These are phyloP conservation scores for Jaltomata sinuosa DNA, from an alignment of 257 asterid genomes.

Conservation along the genomic window DNA sequence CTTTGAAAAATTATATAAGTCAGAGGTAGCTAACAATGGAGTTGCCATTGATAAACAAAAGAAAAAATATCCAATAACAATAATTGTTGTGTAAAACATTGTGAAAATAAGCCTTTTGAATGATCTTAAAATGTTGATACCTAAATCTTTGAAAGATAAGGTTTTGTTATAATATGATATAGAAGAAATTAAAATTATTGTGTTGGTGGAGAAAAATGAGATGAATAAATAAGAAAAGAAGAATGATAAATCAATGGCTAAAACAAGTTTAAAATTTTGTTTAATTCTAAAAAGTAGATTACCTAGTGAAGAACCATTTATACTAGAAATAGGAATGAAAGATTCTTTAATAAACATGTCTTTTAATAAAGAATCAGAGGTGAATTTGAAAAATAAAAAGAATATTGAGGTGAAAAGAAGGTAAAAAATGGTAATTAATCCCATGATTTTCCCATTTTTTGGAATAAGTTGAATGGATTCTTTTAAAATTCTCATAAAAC, in stretches of 20 bases:
- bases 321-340: slow-evolving; percentile 8
- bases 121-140: slow-evolving; percentile 7
- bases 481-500: slow-evolving; percentile 14
- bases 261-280: slow-evolving; percentile 3
- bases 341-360: slow-evolving; percentile 3
- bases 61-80: slow-evolving; percentile 14
- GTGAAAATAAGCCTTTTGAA: slow-evolving; percentile 23
- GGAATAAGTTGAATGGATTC: slow-evolving; percentile 26
- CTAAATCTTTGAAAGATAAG: slow-evolving; percentile 11
- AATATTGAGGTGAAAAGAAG: slow-evolving; percentile 2
- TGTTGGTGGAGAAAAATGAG: slow-evolving; percentile 19
- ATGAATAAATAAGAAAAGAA: slow-evolving; percentile 6
- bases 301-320: slow-evolving; percentile 2
- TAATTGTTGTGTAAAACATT: slow-evolving; percentile 8
- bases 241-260: slow-evolving; percentile 12
- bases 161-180: slow-evolving; percentile 13
- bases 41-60: not conserved
- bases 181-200: slow-evolving; percentile 27
- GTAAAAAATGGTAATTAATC: slow-evolving; percentile 4
- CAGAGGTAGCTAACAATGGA: not conserved
- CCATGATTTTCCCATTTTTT: slow-evolving; percentile 32
- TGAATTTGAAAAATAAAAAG: slow-evolving; percentile 2
- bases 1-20: not conserved
- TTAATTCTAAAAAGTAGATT: not conserved
- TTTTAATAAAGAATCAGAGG: not conserved